Evolutionary conservation across 371 early-diverging fungal species (phyloP).

Genomic region (Mortierella sp.): DNA sequence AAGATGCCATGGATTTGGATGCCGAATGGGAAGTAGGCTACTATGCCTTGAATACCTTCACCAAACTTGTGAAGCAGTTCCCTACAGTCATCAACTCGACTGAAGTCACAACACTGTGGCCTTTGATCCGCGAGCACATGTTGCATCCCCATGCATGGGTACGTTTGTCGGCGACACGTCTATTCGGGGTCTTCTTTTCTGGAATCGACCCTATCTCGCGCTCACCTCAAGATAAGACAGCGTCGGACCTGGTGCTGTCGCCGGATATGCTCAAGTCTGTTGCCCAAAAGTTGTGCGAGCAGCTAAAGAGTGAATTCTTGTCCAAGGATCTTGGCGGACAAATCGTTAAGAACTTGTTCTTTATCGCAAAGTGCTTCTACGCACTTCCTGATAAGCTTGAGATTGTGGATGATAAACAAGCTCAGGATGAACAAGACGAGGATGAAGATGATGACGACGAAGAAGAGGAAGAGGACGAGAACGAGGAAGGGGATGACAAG

Average conservation of each 20-base stretch:
- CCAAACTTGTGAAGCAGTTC: conserved; percentile 72
- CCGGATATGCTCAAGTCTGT: conserved; percentile 65
- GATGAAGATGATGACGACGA: conserved; percentile 61
- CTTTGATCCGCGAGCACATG: conserved; percentile 67
- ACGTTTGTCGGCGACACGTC: conserved; percentile 75
- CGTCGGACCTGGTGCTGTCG: conserved; percentile 60
- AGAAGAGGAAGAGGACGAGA: conserved; percentile 53
- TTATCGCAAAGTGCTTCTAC: conserved; percentile 85
- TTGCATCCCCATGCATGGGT: conserved; percentile 94
- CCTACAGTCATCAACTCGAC: conserved; percentile 63
- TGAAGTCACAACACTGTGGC: conserved; percentile 68
- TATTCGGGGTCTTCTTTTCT: conserved; percentile 85
- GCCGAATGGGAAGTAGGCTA: conserved; percentile 89
- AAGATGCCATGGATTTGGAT: conserved; percentile 64
- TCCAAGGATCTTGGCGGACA: conserved; percentile 88
- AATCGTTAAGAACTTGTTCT: conserved; percentile 94
- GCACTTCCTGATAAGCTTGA: conserved; percentile 40
- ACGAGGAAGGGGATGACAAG: conserved; percentile 47
- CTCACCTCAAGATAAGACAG: conserved; percentile 55
- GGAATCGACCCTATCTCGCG: conserved; percentile 70
- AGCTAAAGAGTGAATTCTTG: conserved; percentile 79
- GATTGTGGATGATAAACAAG: conserved; percentile 26
- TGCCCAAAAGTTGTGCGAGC: conserved; percentile 73
- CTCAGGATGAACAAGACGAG: conserved; percentile 45
- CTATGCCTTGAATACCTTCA: conserved; percentile 82